Base-by-base conservation (phyloP, 345 rosid genomes). In the Corymbia maculata region DNA sequence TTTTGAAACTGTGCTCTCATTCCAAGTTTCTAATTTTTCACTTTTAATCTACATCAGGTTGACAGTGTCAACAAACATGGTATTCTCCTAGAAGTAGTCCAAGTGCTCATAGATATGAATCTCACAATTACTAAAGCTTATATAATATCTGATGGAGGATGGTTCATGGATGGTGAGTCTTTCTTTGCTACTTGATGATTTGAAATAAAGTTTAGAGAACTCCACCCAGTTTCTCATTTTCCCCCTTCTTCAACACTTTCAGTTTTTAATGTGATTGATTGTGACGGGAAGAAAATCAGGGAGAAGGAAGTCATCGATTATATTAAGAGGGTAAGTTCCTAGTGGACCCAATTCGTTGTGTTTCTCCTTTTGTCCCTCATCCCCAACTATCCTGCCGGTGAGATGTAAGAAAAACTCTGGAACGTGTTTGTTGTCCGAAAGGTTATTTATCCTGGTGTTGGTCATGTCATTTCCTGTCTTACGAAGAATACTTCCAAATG, bases 121-220 rank as follows among this genome's bases (percentile, higher is more conserved):
- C 97, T 97, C 88, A 91, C 93, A 45, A 97, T 97, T 84, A 97
- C 89, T 26, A 97, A 97, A 91, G 99, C 99, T 14, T 92, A 97
- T 89, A 95, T 97, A 88, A 94, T 98, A 21, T 97, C 97, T 87
- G 98, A 97, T 93, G 97, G 96, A 0, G 98, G 95, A 85, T 97
- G 99, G 99, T 96, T 97, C 89, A 97, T 97, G 99, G 97, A 97
- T 89, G 98, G 98, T 95, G 86, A 66, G 89, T 53, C 79, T 87
- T 89, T 21, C 52, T 85, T 88, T 88, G 82, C n/a, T 51, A 19
- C 85, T 89, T 26, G 59, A 86, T 61, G 14, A 50, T 90, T 82
- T 44, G 68, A 61, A 64, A 19, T 36, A 24, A 66, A 53, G 51
- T 88, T 68, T 30, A 11, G 86, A 79, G 87, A 16, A 28, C 57